Evolutionary conservation across 1,284 basidiomycete species (phyloP).

Genomic region (Cryptococcus sp.): DNA sequence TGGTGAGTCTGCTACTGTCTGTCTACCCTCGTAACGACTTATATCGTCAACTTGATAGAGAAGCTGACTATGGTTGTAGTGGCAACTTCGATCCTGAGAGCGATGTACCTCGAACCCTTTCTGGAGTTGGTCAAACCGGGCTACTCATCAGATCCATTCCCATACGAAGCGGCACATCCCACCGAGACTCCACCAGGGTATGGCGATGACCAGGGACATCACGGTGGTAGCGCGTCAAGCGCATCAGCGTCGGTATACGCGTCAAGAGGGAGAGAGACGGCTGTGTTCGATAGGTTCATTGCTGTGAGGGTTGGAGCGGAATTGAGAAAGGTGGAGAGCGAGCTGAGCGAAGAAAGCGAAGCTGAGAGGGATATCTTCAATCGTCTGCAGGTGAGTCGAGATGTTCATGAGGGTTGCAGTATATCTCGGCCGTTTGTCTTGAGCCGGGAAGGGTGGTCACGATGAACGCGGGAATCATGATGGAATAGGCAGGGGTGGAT

Average conservation of each 20-base stretch:
- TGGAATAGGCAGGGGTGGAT: neutral
- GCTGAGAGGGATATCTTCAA: slow-evolving; percentile 34
- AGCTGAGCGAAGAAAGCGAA: slow-evolving; percentile 37
- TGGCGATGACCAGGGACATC: neutral
- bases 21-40: too few relatives aligned
- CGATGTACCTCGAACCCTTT: slow-evolving; percentile 26
- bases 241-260: slow-evolving; percentile 30
- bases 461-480: too few relatives aligned
- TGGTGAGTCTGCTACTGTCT: slow-evolving; percentile 35
- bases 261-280: slow-evolving; percentile 37
- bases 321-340: slow-evolving; percentile 37
- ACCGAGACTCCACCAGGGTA: neutral
- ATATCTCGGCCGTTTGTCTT: too few relatives aligned
- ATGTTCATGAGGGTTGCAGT: neutral
- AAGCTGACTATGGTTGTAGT: slow-evolving; percentile 14
- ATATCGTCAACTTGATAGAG: too few relatives aligned
- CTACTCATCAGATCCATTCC: slow-evolving; percentile 36
- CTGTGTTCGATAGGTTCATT: slow-evolving; percentile 47
- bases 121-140: slow-evolving; percentile 20
- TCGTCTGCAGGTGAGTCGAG: slow-evolving; percentile 33
- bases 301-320: slow-evolving; percentile 43
- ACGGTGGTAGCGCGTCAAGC: neutral
- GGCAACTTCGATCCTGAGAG: slow-evolving; percentile 37
- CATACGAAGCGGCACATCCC: slow-evolving; percentile 23
- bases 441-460: too few relatives aligned